phyloP scores from a whole-genome alignment of 208 protist species.

The Trypanosoma boissoni region DNA sequence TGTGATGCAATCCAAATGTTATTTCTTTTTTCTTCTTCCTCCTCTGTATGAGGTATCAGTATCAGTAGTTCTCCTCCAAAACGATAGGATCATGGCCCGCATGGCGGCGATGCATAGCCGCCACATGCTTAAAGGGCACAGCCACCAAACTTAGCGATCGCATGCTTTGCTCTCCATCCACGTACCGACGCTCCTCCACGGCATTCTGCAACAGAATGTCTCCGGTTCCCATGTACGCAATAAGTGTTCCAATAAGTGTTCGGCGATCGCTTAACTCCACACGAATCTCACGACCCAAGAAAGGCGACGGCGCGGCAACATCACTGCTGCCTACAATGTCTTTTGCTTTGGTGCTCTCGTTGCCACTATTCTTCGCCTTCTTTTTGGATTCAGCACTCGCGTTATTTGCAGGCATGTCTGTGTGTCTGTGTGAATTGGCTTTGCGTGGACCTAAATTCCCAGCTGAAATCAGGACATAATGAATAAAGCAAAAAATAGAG shows the following conservation, averaged over 20 bases:
- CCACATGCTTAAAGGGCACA: conserved; percentile 69
- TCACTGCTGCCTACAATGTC: neutral
- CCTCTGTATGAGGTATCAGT: no score
- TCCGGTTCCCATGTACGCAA: conserved; percentile 72
- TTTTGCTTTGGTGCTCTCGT: conserved; percentile 10
- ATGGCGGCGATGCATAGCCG: conserved; percentile 55
- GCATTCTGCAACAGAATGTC: conserved; percentile 62
- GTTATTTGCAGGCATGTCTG: no score
- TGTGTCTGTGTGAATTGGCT: no score
- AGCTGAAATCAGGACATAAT: no score
- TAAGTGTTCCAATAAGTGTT: conserved; percentile 61
- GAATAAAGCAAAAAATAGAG: no score
- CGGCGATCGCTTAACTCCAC: conserved; percentile 76
- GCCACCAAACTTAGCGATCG: conserved; percentile 52
- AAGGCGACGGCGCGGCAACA: conserved; percentile 30
- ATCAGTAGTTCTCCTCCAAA: conserved; percentile 7
- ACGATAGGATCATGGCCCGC: conserved; percentile 35
- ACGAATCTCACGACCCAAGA: conserved; percentile 71
- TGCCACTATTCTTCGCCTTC: neutral
- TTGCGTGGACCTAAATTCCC: no score
- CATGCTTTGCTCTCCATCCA: conserved; percentile 55
- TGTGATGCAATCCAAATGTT: no score
- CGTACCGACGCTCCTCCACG: conserved; percentile 68
- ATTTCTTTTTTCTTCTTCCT: no score
- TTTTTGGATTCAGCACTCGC: no score